Base-by-base conservation (phyloP, 2,329 filamentous ascomycete genomes). In the Xylaria multiplex region DNA sequence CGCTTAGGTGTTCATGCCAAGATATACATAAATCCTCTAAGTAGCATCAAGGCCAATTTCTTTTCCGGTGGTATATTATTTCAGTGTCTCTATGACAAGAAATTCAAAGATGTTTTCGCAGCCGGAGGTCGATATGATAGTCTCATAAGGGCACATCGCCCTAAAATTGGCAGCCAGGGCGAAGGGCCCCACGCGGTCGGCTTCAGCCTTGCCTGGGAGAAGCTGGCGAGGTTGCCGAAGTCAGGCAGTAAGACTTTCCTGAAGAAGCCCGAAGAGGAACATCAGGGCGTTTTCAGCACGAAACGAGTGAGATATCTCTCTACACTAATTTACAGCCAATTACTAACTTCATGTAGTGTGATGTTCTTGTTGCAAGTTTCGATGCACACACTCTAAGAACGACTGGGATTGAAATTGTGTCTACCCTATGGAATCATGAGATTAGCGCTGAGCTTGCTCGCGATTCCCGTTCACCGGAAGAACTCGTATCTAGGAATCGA, bases 71-170 rank as follows among this genome's bases (percentile, higher is more conserved):
- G 94, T 7, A 84, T 98, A 32, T 83, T 98, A 49, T 98, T 99
- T 76, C 92, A 96, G 67, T 97, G 93, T 74, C 81, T 97, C 2
- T 93, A 94, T 69, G 95, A 98, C 76, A 90, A 87, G 68, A 96
- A 93, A 76, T 87, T 90, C 67, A 90, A 87, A 72, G 91, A 96
- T 71, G 92, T 98, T 0, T 93, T 98, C 74, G 96, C 95, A 6
- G 96, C 94, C 37, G 96, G 96, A 57, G 96, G 96, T 2, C 88
- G 96, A 55, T 99, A 99, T 76, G 96, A 99, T 77, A 88, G 89
- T 54, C 82, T 99, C 22, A 95, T 99, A 70, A 89, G 90, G 76
- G 92, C 96, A 67, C 92, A 96, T 74, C 87, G 90, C 8, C 91
- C 92, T 5, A 90, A 89, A 69, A 86, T 89, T 48, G 84, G 88